phyloP scores from a whole-genome alignment of 140 eudicot genomes.

The Cichorium intybus region DNA sequence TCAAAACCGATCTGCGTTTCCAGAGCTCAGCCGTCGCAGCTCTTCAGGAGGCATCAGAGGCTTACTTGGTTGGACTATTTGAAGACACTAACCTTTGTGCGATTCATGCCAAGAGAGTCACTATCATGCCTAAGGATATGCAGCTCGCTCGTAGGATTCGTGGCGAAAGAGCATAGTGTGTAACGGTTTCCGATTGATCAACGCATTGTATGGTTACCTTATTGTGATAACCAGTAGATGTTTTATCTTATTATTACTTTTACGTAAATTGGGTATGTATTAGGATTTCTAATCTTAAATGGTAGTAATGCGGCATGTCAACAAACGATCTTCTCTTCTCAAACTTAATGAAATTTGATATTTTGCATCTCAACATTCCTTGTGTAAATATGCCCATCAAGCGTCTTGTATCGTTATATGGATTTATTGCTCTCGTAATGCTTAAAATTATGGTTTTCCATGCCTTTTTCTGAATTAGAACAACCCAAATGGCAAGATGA shows the following conservation, averaged over 20 bases:
- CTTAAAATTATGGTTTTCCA: too few species aligned
- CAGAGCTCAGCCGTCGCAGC: constrained; percentile 47
- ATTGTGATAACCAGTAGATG: neutral
- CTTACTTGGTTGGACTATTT: constrained; percentile 34
- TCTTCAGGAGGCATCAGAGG: constrained; percentile 36
- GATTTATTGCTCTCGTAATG: too few species aligned
- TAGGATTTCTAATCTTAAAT: neutral
- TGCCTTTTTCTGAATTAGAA: too few species aligned
- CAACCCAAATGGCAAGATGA: too few species aligned
- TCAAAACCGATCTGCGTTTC: constrained; percentile 33
- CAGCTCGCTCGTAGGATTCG: constrained; percentile 42
- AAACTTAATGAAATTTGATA: neutral
- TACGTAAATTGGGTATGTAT: neutral
- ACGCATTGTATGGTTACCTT: neutral
- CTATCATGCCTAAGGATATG: constrained; percentile 42
- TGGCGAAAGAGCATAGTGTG: constrained; percentile 35
- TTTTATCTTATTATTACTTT: neutral
- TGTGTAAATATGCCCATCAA: neutral
- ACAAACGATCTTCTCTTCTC: neutral
- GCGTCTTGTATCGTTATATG: too few species aligned
- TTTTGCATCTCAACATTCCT: too few species aligned
- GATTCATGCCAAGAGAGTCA: constrained; percentile 39
- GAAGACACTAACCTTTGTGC: constrained; percentile 40
- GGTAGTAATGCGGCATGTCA: neutral
- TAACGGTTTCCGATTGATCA: neutral